phyloP scores from a whole-genome alignment of 2,329 filamentous ascomycete species.

The Arthrobotrys megalospora region DNA sequence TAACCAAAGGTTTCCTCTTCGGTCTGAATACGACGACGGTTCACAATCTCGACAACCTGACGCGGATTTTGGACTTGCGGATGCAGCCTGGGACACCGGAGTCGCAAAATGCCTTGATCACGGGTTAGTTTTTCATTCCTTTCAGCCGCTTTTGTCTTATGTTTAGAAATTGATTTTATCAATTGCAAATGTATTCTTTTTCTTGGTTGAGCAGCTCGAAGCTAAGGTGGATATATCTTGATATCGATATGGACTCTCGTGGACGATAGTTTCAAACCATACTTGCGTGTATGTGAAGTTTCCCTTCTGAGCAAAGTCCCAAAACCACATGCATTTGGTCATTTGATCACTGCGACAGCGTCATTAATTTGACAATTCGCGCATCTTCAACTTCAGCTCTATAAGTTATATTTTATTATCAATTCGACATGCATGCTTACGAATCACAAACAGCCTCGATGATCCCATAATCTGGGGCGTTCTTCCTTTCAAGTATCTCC shows the following conservation, averaged over 20 bases:
- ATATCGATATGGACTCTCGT: slow-evolving; percentile 35
- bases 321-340: slow-evolving; percentile 1
- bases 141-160: neutral
- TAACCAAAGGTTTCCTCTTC: slow-evolving; percentile 82
- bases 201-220: slow-evolving; percentile 1
- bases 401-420: slow-evolving; percentile 61
- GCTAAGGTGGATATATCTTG: slow-evolving; percentile 39
- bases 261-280: slow-evolving; percentile 82
- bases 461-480: slow-evolving; percentile 96
- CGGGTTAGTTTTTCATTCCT: slow-evolving; percentile 44
- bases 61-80: slow-evolving; percentile 77
- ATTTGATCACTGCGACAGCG: neutral
- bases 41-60: slow-evolving; percentile 81
- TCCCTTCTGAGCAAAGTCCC: slow-evolving; percentile 1
- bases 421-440: slow-evolving; percentile 63
- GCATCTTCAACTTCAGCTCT: neutral
- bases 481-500: slow-evolving; percentile 80
- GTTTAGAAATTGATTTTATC: neutral
- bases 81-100: slow-evolving; percentile 48
- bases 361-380: neutral
- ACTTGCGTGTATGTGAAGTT: slow-evolving; percentile 78
- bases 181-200: slow-evolving; percentile 3
- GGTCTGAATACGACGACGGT: slow-evolving; percentile 82
- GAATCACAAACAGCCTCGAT: slow-evolving; percentile 77
- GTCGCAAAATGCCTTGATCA: slow-evolving; percentile 36